Base-by-base conservation (phyloP, 225 moss, liverwort and hornwort genomes). In the Pseudisothecium myosuroides region DNA sequence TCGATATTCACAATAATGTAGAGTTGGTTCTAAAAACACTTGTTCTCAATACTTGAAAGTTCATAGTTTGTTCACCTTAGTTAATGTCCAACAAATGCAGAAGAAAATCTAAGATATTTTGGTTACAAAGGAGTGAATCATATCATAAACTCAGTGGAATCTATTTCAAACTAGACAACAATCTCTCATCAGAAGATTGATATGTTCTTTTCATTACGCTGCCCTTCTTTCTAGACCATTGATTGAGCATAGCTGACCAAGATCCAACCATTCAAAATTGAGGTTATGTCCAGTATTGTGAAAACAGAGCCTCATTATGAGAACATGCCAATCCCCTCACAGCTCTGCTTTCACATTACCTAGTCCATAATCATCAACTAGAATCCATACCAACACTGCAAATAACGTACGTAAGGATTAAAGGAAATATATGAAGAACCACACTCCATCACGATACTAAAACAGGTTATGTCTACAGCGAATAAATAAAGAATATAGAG, bases 1-100 rank as follows among this genome's bases (percentile, higher is more conserved):
- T 10, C 10, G 14, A 3, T 10, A 10, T 45, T 28, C 43, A 73
- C 17, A 8, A 41, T 15, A 26, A 71, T 7, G 1, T 72, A 8
- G 1, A 72, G 10, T 26, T 1, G 1, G 0, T 14, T 16, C 5
- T 26, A 0, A 0, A 27, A 45, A 45, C 2, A 45, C 10, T 17
- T 29, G 8, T 73, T 4, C 5, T 28, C 28, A 76, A 7, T 14
- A 23, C 15, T 34, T 78, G 21, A 54, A 21, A 54, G 0, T 37
- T 36, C 8, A 5, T 21, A 23, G 9, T 17, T 34, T 15, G 37
- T 28, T 78, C 23, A 37, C 24, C 23, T n/a, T n/a, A n/a, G n/a
- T n/a, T 36, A 11, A 43, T 36, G 22, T 24, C 24, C 4, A 55
- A 37, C 10, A 20, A 22, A 43, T 45, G 28, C 45, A 28, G 34